Base-by-base conservation (phyloP, 768 basidiomycete genomes). In the Rhizopogon salebrosus region DNA sequence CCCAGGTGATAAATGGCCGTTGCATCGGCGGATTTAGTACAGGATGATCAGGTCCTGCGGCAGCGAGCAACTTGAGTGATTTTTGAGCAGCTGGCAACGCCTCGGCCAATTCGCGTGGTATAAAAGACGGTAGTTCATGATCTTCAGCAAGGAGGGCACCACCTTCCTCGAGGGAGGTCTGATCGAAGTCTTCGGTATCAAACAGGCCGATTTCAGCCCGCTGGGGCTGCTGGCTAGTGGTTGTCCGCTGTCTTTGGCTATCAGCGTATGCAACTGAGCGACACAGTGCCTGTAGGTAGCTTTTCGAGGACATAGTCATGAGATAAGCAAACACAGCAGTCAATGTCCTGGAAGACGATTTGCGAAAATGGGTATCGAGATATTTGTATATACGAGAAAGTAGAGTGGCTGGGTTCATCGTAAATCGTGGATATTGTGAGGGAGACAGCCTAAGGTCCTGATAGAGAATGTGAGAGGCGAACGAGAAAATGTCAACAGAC, bases 71-170 rank as follows among this genome's bases (percentile, higher is more conserved):
- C 26, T 77, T 73, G 9, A 92, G 67, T 0, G 91, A 92, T 59
- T 80, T 84, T 55, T 80, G 80, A 1, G 89, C 89, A 3, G 80
- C 78, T 11, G 81, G 77, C 3, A 92, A 67, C 6, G 80, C 72
- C 41, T 76, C 71, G 6, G 78, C 68, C 26, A 86, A 65, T 11
- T 71, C 71, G 5, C 59, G 56, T 3, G 80, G 77, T 54, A 92
- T 79, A 65, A 93, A 92, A 4, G 67, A 66, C 0, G 91, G 90
- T 57, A 83, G 85, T 6, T 67, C 64, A 3, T 72, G 69, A 36
- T 72, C 72, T 34, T 59, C 63, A 41, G 58, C 70, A 63, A 54
- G 71, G 11, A 72, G 63, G 16, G 72, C 69, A n/a, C 71, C 70
- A 34, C 72, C 74, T 13, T 72, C 69, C 8, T 71, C 69, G 2